Base-by-base conservation (phyloP, 108 stramenopile species). In the Conticribra guillardii region DNA sequence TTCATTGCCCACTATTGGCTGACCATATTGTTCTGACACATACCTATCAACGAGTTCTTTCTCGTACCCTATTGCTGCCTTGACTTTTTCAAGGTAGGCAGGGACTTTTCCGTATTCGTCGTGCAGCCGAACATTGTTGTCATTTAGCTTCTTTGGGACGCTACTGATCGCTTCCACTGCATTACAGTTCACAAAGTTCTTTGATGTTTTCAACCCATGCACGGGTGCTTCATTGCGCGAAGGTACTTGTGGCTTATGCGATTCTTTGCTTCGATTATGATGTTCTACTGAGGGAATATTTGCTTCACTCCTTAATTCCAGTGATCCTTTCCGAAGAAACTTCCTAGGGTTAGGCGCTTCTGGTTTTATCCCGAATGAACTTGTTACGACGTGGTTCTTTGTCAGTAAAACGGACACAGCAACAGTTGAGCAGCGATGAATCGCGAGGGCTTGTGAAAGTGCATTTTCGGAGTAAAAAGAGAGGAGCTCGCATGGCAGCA, bases 101-200 rank as follows among this genome's bases (percentile, higher is more conserved):
- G 94, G 94, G 7, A 93, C 86, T 69, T 87, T 93, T 55, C 90
- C 94, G 44, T 85, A 95, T 31, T 91, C 91, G 45, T 89, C 90
- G 57, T 90, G 88, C 15, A 51, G 41, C 29, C 73, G 73, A 5
- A 75, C 30, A 41, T 83, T 69, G 0, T 62, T 69, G 3, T 53
- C 60, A 32, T 69, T 62, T 15, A 30, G 55, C 48, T 79, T 75
- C 79, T 79, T 73, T 14, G 85, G 82, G 24, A 64, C 73, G 48
- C 83, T 64, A 5, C 87, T 74, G 51, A 95, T 95, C 8, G 82
- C 86, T 58, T 91, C 85, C 18, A 89, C 70, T 11, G 94, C 92
- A 75, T 95, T 95, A 23, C 85, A 76, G 24, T 79, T 85, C 24
- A 95, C 69, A 51, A 86, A 95, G 69, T 93, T 88, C 69, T 86